A percentile compares a stretch with the other conserved stretches of the same genome.
These are phyloP conservation scores for Claviceps purpurea DNA, from an alignment of 2,329 filamentous ascomycete species.

Conservation along the genomic window DNA sequence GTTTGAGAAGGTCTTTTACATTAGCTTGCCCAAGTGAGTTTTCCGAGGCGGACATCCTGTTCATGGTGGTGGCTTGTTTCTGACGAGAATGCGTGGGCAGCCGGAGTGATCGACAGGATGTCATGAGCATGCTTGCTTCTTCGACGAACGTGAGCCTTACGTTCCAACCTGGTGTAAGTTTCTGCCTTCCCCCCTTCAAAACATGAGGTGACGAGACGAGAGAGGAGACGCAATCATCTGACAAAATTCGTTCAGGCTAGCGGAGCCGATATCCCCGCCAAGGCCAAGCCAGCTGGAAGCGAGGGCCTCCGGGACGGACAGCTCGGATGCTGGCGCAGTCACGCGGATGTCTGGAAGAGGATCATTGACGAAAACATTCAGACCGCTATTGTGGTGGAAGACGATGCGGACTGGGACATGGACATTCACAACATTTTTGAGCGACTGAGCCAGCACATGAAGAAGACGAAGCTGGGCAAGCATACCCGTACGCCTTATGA, in stretches of 20 bases:
- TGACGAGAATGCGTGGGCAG: not conserved
- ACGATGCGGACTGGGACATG: slow-evolving; percentile 2
- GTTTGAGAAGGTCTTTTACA: slow-evolving; percentile 2
- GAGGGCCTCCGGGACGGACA: not conserved
- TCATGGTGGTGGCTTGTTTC: too few relatives aligned
- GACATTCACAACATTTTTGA: not conserved
- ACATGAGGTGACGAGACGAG: too few relatives aligned
- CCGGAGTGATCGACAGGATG: slow-evolving; percentile 2
- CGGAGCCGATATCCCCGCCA: not conserved
- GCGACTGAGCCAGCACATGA: not conserved
- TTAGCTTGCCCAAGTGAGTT: not conserved
- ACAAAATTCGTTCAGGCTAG: not conserved
- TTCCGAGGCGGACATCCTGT: too few relatives aligned
- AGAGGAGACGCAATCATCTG: not conserved
- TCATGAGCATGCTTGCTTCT: slow-evolving; percentile 1
- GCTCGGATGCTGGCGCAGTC: slow-evolving; percentile 2
- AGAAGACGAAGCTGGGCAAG: not conserved
- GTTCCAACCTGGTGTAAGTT: not conserved
- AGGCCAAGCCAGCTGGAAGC: not conserved
- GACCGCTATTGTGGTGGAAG: slow-evolving; percentile 2
- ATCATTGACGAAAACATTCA: slow-evolving; percentile 1
- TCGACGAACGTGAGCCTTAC: not conserved
- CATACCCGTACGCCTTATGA: not conserved
- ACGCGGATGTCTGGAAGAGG: not conserved
- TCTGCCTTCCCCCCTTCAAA: not conserved